phyloP scores from a whole-genome alignment of 1,139 yeast genomes.

The Yamadazyma kanchanaburiensis region DNA sequence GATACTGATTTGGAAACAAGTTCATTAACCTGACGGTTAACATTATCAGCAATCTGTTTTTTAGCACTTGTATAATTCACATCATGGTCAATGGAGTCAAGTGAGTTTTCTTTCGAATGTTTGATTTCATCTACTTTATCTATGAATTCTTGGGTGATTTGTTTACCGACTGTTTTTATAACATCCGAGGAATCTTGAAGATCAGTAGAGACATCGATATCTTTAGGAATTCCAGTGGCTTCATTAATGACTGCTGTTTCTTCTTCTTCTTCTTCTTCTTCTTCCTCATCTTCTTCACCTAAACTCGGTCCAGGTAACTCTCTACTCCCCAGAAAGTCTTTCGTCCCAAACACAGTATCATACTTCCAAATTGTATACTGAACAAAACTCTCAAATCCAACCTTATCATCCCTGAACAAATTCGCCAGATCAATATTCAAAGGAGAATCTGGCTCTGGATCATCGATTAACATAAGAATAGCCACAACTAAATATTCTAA shows the following conservation, averaged over 20 bases:
- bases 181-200: constrained; percentile 1
- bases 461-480: constrained; percentile 60
- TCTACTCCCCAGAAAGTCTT: constrained; percentile 8
- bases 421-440: constrained; percentile 86
- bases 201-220: neutral
- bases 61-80: constrained; percentile 11
- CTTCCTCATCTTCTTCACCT: no score
- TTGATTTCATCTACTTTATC: constrained; percentile 14
- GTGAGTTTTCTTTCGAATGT: constrained; percentile 11
- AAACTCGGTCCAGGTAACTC: no score
- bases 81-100: constrained; percentile 6
- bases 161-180: constrained; percentile 14
- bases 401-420: constrained; percentile 50
- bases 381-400: constrained; percentile 61
- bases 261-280: no score
- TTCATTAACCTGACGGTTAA: constrained; percentile 13
- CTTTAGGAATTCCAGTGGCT: neutral
- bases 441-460: constrained; percentile 87
- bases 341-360: no score
- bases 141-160: constrained; percentile 14
- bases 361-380: constrained; percentile 56
- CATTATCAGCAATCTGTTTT: constrained; percentile 12
- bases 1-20: constrained; percentile 13
- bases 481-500: constrained; percentile 69
- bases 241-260: no score